Conservation (phyloP, 225 moss, liverwort and hornwort species). For the Sphagnum contortum region DNA sequence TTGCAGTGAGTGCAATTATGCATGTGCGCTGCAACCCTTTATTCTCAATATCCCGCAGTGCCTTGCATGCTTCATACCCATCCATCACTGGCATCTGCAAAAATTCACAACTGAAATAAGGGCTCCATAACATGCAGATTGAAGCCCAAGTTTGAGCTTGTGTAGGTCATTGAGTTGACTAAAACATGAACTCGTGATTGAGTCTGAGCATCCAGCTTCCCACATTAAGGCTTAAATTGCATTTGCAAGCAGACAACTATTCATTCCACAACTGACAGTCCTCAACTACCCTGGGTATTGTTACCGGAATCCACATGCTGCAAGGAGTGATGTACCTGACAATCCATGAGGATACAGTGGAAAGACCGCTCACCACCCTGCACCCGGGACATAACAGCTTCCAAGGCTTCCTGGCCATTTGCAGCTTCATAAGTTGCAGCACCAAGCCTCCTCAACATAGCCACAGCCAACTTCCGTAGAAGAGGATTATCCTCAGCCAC, state of each 20-base stretch:
- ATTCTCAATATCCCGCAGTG: slow-evolving; percentile 71
- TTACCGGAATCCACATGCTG: too few relatives aligned
- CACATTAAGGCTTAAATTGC: not conserved
- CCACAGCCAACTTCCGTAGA: slow-evolving; percentile 68
- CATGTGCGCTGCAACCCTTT: slow-evolving; percentile 64
- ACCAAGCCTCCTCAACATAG: slow-evolving; percentile 74
- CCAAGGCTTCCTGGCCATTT: slow-evolving; percentile 60
- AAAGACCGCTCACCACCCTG: slow-evolving; percentile 34
- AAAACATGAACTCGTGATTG: not conserved
- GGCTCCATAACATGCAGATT: too few relatives aligned
- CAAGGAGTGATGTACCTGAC: slow-evolving; percentile 41
- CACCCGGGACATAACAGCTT: slow-evolving; percentile 38
- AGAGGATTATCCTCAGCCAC: slow-evolving; percentile 84
- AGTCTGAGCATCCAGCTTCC: too few relatives aligned
- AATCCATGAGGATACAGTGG: slow-evolving; percentile 78
- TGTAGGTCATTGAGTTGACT: not conserved
- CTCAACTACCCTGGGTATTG: too few relatives aligned
- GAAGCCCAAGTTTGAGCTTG: not conserved
- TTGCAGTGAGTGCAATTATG: slow-evolving; percentile 82
- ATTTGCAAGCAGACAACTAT: too few relatives aligned
- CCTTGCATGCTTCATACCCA: slow-evolving; percentile 78
- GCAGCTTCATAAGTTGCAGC: slow-evolving; percentile 43
- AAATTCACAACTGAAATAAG: not conserved
- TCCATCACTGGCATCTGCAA: slow-evolving; percentile 96
- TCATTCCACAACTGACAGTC: too few relatives aligned